Conservation (phyloP, 805 yeast genomes). For the Saturnispora ahearnii region DNA sequence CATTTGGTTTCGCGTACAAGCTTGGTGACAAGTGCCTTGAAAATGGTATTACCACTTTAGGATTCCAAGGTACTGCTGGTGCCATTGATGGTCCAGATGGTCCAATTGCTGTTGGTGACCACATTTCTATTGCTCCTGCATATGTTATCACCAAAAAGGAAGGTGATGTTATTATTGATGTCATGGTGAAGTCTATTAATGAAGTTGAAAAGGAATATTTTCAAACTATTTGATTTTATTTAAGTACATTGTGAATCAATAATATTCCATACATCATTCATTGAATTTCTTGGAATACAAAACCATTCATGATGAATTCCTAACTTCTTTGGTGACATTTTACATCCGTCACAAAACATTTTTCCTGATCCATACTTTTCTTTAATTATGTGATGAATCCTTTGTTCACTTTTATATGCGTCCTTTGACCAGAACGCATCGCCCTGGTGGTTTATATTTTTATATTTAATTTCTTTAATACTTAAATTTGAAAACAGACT, state of each 20-base stretch:
- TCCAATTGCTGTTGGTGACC: constrained; percentile 15
- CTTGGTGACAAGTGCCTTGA: constrained; percentile 29
- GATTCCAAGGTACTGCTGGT: constrained; percentile 34
- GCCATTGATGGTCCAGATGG: constrained; percentile 30
- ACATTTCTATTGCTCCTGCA: constrained; percentile 38
- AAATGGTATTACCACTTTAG: constrained; percentile 37
- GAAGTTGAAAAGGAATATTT: constrained; percentile 16
- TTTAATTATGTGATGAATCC: constrained; percentile 33
- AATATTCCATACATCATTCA: constrained; percentile 22
- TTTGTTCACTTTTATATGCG: constrained; percentile 33
- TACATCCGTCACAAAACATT: constrained; percentile 32
- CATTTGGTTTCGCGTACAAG: constrained; percentile 22
- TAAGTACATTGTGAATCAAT: constrained; percentile 9
- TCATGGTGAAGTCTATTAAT: constrained; percentile 17
- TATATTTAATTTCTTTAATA: constrained; percentile 4
- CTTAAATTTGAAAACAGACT: neutral
- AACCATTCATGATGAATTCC: constrained; percentile 48
- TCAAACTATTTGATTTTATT: neutral
- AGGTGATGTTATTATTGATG: constrained; percentile 30
- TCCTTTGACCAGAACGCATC: constrained; percentile 30
- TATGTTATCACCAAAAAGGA: constrained; percentile 33
- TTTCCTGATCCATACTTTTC: constrained; percentile 38
- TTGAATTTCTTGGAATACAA: constrained; percentile 36
- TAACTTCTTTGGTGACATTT: neutral
- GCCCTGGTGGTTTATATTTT: constrained; percentile 5